These are phyloP conservation scores for Pichiaceae sp. DNA, from an alignment of 1,139 yeast genomes.

Conservation along the genomic window DNA sequence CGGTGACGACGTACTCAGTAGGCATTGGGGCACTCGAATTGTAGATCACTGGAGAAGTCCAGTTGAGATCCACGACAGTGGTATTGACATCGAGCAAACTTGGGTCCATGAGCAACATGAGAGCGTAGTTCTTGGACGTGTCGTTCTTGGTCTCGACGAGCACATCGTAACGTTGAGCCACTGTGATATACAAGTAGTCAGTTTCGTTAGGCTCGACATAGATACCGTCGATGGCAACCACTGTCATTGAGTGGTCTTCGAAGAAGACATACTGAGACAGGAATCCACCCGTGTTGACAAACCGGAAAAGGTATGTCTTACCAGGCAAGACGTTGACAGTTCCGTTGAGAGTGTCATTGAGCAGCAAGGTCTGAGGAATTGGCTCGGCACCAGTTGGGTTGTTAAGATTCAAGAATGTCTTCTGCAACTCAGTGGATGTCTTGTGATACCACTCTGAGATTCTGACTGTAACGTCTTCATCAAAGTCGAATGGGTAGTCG, in stretches of 20 bases:
- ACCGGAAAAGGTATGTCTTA: conserved; percentile 70
- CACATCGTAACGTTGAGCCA: conserved; percentile 73
- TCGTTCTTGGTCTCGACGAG: conserved; percentile 60
- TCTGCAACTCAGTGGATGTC: conserved; percentile 41
- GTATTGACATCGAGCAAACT: conserved; percentile 75
- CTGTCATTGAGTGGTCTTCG: conserved; percentile 75
- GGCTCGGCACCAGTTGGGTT: conserved; percentile 99
- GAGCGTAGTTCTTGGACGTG: conserved; percentile 57
- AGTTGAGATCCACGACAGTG: conserved; percentile 50
- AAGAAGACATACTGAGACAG: conserved; percentile 78
- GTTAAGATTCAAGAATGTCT: conserved; percentile 53
- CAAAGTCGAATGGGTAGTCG: conserved; percentile 45
- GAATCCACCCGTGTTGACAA: conserved; percentile 80
- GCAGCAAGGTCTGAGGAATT: conserved; percentile 68
- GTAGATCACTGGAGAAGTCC: conserved; percentile 67
- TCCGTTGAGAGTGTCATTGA: conserved; percentile 69
- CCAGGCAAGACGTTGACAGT: conserved; percentile 70
- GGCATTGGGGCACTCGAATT: conserved; percentile 31
- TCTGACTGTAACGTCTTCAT: conserved; percentile 63
- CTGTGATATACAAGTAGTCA: conserved; percentile 51
- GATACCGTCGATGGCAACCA: conserved; percentile 80
- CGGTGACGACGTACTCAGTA: conserved; percentile 38
- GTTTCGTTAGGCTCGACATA: conserved; percentile 49
- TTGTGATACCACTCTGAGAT: conserved; percentile 84
- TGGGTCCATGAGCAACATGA: conserved; percentile 69